phyloP scores from a whole-genome alignment of 441 rosid species.

The Pelargonium citronellum region DNA sequence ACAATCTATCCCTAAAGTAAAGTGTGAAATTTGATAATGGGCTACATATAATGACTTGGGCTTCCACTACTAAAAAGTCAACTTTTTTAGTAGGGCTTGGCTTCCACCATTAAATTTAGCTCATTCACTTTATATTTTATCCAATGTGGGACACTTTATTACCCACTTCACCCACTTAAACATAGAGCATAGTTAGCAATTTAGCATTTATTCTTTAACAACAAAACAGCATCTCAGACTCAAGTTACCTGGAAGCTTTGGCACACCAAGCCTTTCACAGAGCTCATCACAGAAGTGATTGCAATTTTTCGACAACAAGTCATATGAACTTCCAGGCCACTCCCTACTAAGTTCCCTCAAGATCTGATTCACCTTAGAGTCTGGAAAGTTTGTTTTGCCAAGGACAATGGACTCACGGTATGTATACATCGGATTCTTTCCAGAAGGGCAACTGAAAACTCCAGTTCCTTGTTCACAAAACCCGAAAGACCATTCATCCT shows the following conservation, averaged over 20 bases:
- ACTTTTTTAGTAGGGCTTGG: too few relatives aligned
- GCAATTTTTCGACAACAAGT: constrained; percentile 81
- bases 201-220: too few relatives aligned
- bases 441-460: constrained; percentile 78
- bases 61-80: too few relatives aligned
- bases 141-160: too few relatives aligned
- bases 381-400: constrained; percentile 57
- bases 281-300: constrained; percentile 94
- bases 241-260: constrained; percentile 76
- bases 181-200: too few relatives aligned
- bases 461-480: constrained; percentile 93
- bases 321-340: constrained; percentile 83
- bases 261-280: constrained; percentile 80
- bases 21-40: too few relatives aligned
- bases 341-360: constrained; percentile 79
- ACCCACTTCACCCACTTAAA: too few relatives aligned
- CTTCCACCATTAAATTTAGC: too few relatives aligned
- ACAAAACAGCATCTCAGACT: not conserved
- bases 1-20: too few relatives aligned
- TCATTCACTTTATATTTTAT: too few relatives aligned
- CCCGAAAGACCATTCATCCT: constrained; percentile 97
- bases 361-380: constrained; percentile 69
- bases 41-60: too few relatives aligned
- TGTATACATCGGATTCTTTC: constrained; percentile 89
- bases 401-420: constrained; percentile 75